These are phyloP conservation scores for Pseudogymnoascus pannorum DNA, from an alignment of 2,329 filamentous ascomycete genomes.

Conservation along the genomic window DNA sequence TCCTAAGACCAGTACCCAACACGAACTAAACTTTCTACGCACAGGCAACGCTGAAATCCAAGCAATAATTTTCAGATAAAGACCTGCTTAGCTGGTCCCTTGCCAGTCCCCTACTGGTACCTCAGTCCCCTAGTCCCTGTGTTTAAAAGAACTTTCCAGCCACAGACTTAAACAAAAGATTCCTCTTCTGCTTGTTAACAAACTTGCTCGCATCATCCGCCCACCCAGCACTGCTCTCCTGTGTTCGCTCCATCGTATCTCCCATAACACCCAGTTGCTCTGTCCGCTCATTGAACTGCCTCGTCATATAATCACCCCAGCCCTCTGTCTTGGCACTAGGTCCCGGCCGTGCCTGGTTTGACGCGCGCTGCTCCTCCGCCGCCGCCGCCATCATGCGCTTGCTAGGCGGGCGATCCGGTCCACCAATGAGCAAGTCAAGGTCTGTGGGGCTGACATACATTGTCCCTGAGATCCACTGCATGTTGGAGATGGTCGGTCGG, in stretches of 20 bases:
- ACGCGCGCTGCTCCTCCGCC: slow-evolving; percentile 63
- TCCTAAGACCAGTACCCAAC: neutral
- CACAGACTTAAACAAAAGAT: slow-evolving; percentile 64
- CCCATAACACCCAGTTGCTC: slow-evolving; percentile 77
- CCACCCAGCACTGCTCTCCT: slow-evolving; percentile 75
- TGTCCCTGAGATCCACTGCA: slow-evolving; percentile 95
- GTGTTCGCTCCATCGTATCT: slow-evolving; percentile 76
- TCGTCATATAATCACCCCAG: slow-evolving; percentile 72
- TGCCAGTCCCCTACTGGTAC: neutral
- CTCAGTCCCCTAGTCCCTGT: neutral
- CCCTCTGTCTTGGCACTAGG: slow-evolving; percentile 45
- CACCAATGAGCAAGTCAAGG: slow-evolving; percentile 84
- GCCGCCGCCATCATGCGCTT: slow-evolving; percentile 81
- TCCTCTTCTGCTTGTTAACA: slow-evolving; percentile 79
- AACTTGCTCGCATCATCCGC: slow-evolving; percentile 84
- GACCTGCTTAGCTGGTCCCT: neutral
- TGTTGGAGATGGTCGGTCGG: slow-evolving; percentile 85
- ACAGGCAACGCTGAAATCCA: neutral
- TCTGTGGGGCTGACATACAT: slow-evolving; percentile 83
- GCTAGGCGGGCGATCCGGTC: slow-evolving; percentile 77
- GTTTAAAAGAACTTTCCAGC: slow-evolving; percentile 48
- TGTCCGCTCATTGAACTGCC: slow-evolving; percentile 83
- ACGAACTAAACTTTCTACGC: neutral
- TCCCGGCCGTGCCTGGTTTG: slow-evolving; percentile 33
- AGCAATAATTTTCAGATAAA: neutral